Percentiles rank a stretch among this genome's conserved stretches.
Evolutionary conservation across 176 grass and related monocot species (phyloP).

Genomic region (sorghum (Sorghum bicolor)): Sorghum_bicolor_NCBIv3 NC_012873.2:66307501-66308000

Average conservation of each 20-base stretch:
- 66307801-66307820: slow-evolving; percentile 87
- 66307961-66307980: slow-evolving; percentile 39
- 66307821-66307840: slow-evolving; percentile 90
- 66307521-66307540: slow-evolving; percentile 83
- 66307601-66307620: slow-evolving; percentile 71
- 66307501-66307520: slow-evolving; percentile 90
- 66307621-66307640: slow-evolving; percentile 95
- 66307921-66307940: slow-evolving; percentile 78
- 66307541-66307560: slow-evolving; percentile 27
- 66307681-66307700: slow-evolving; percentile 86
- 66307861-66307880: slow-evolving; percentile 42
- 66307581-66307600: slow-evolving; percentile 50
- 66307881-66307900: slow-evolving; percentile 78
- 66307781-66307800: slow-evolving; percentile 81
- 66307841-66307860: slow-evolving; percentile 46
- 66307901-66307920: slow-evolving; percentile 81
- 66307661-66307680: slow-evolving; percentile 97
- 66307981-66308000: neutral
- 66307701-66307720: slow-evolving; percentile 74
- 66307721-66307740: slow-evolving; percentile 76
- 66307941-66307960: slow-evolving; percentile 48
- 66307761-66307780: slow-evolving; percentile 87
- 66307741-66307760: slow-evolving; percentile 64
- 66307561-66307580: slow-evolving; percentile 29
- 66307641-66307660: slow-evolving; percentile 74